Conservation (phyloP, 345 rosid species). For the Gossypium herbaceum region DNA sequence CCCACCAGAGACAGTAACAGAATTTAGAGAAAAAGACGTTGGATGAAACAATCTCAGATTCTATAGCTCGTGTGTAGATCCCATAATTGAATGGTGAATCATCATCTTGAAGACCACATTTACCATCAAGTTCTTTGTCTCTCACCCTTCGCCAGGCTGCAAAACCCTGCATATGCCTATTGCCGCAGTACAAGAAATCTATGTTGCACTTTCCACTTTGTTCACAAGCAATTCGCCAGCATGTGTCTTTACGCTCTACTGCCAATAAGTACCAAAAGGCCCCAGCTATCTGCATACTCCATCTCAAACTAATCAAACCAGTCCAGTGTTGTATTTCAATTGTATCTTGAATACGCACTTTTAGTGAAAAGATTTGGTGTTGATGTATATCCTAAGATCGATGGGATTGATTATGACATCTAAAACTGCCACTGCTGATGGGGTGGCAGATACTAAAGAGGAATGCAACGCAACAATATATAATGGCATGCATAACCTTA, state of each 20-base stretch:
- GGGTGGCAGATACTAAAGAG: background rate
- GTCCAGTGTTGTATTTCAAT: background rate
- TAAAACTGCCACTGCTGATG: background rate
- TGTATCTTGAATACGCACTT: background rate
- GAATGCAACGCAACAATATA: background rate
- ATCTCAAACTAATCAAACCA: background rate
- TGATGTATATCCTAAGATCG: no score
- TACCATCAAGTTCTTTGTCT: conserved; percentile 30
- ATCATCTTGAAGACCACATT: conserved; percentile 34
- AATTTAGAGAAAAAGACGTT: conserved; percentile 51
- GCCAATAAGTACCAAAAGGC: conserved; percentile 84
- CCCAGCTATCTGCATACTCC: conserved; percentile 57
- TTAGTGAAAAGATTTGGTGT: background rate
- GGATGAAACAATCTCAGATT: conserved; percentile 51
- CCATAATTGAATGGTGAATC: conserved; percentile 52
- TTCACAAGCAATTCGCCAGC: conserved; percentile 63
- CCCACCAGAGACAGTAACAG: conserved; percentile 91
- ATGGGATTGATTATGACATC: background rate
- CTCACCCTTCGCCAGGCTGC: conserved; percentile 50
- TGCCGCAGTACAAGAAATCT: conserved; percentile 68
- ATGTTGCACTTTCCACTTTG: conserved; percentile 35
- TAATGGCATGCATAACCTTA: background rate
- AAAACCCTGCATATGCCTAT: conserved; percentile 38
- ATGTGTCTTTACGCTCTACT: conserved; percentile 66
- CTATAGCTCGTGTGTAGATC: conserved; percentile 66